Percentiles rank a stretch among this genome's conserved stretches.
These are phyloP conservation scores for Sporobolomyces pararoseus DNA, from an alignment of 768 basidiomycete genomes.

Conservation along the genomic window DNA sequence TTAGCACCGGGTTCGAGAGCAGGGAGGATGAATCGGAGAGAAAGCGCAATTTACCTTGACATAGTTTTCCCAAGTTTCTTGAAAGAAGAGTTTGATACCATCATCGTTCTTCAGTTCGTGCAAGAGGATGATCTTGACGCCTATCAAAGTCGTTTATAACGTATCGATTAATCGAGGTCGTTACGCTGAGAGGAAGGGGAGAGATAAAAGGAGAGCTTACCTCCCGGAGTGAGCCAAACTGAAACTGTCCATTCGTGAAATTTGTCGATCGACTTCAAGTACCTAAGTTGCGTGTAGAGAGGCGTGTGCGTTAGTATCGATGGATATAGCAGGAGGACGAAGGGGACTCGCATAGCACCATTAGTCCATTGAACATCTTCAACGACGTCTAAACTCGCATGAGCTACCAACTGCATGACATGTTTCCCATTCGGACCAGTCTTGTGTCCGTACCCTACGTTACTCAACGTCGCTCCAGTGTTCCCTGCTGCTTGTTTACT, in stretches of 20 bases:
- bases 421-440: slow-evolving; percentile 52
- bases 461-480: not conserved
- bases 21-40: not conserved
- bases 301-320: no score
- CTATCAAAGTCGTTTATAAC: slow-evolving; percentile 52
- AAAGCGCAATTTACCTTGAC: slow-evolving; percentile 67
- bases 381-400: slow-evolving; percentile 88
- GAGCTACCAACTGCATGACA: slow-evolving; percentile 98
- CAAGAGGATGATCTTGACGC: slow-evolving; percentile 88
- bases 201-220: slow-evolving; percentile 56
- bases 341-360: slow-evolving; percentile 51
- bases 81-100: slow-evolving; percentile 85
- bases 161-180: not conserved
- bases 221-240: slow-evolving; percentile 89
- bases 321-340: no score
- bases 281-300: slow-evolving; percentile 65
- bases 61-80: slow-evolving; percentile 95
- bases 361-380: slow-evolving; percentile 88
- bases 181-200: not conserved
- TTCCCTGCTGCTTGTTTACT: no score
- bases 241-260: slow-evolving; percentile 99
- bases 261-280: slow-evolving; percentile 89
- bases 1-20: not conserved
- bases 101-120: slow-evolving; percentile 98
- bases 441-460: slow-evolving; percentile 43